Conservation (phyloP, 2,329 filamentous ascomycete genomes). For the Fusarium setosum region DNA sequence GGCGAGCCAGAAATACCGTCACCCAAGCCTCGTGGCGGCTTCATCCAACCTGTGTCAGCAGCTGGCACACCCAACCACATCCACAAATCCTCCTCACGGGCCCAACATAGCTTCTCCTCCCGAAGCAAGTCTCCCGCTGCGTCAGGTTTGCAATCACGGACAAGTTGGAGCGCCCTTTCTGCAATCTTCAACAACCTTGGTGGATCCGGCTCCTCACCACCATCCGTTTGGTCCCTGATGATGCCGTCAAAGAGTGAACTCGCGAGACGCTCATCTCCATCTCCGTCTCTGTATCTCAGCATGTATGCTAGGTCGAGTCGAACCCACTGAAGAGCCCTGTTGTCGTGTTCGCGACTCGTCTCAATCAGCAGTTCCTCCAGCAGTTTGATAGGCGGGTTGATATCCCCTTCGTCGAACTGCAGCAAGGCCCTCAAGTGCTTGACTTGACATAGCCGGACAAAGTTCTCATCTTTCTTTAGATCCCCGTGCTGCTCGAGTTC, state of each 20-base stretch:
- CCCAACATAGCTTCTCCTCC: not conserved
- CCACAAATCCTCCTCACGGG: not conserved
- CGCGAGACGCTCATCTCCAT: not conserved
- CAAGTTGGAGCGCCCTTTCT: not conserved
- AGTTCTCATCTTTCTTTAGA: not conserved
- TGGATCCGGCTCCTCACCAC: not conserved
- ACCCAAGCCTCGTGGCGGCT: not conserved
- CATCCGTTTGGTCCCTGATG: not conserved
- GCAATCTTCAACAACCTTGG: not conserved
- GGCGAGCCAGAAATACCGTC: not conserved
- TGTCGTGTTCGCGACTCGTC: not conserved
- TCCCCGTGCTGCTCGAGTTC: not conserved
- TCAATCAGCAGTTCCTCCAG: not conserved
- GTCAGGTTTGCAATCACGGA: not conserved
- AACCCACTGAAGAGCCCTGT: not conserved
- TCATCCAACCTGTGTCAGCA: not conserved
- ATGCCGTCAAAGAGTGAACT: not conserved
- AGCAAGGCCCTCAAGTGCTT: not conserved
- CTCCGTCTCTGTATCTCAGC: not conserved
- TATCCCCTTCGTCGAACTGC: not conserved
- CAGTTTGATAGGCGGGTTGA: not conserved
- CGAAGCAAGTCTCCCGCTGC: not conserved
- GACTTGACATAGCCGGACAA: not conserved
- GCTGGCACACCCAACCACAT: not conserved
- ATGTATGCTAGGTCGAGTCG: not conserved